Evolutionary conservation across 2,329 filamentous ascomycete genomes (phyloP).

Genomic region (Talaromyces sp.): DNA sequence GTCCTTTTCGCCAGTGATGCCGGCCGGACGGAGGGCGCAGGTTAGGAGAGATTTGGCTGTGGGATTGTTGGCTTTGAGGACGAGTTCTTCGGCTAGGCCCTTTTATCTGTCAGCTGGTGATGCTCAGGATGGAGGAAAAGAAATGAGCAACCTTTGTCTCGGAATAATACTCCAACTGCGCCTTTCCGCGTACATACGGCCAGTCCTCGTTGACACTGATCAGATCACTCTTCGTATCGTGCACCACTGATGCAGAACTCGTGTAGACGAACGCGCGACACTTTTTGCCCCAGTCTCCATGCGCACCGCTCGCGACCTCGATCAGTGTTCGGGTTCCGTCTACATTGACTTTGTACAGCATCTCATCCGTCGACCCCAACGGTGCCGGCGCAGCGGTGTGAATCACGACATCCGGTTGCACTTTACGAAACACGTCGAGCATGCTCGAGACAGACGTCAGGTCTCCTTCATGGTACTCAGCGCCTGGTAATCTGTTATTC

Average conservation of each 20-base stretch:
- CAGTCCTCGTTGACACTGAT: slow-evolving; percentile 81
- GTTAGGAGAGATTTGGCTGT: slow-evolving; percentile 62
- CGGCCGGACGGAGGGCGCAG: slow-evolving; percentile 76
- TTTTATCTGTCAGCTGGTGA: slow-evolving; percentile 24
- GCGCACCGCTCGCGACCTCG: slow-evolving; percentile 65
- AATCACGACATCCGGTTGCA: slow-evolving; percentile 77
- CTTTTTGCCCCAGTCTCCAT: slow-evolving; percentile 58
- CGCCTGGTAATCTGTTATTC: slow-evolving; percentile 61
- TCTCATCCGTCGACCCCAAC: slow-evolving; percentile 51
- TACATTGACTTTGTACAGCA: slow-evolving; percentile 81
- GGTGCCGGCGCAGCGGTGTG: slow-evolving; percentile 77
- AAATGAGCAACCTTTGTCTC: slow-evolving; percentile 69
- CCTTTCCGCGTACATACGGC: slow-evolving; percentile 68
- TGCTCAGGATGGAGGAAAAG: neutral
- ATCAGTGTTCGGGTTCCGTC: slow-evolving; percentile 73
- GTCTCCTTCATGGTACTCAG: slow-evolving; percentile 71
- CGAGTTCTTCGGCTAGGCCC: slow-evolving; percentile 77
- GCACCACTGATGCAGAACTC: slow-evolving; percentile 80
- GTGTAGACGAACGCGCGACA: slow-evolving; percentile 82
- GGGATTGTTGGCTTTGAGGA: slow-evolving; percentile 69
- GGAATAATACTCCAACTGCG: slow-evolving; percentile 79
- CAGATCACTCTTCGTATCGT: slow-evolving; percentile 75
- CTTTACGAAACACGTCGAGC: slow-evolving; percentile 59
- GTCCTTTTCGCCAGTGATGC: slow-evolving; percentile 90
- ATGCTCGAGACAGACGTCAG: slow-evolving; percentile 67